Percentiles rank a stretch among this genome's conserved stretches.
Conservation (phyloP, 805 yeast species). For the Barnettozyma pratensis region DNA sequence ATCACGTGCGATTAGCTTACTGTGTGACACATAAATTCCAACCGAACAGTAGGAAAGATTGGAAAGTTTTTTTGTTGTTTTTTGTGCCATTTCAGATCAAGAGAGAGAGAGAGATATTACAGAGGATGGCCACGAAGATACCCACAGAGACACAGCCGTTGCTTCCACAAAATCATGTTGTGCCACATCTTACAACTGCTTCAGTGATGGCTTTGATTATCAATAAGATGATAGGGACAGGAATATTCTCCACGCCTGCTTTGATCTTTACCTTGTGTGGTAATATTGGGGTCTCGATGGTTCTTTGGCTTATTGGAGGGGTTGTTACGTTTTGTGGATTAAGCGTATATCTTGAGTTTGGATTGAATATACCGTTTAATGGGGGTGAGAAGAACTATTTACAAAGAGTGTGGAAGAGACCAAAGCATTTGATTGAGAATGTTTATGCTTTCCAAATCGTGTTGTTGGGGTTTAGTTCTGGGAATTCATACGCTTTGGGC, state of each 20-base stretch:
- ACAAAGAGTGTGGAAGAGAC: slow-evolving; percentile 50
- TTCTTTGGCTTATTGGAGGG: slow-evolving; percentile 62
- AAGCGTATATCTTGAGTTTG: slow-evolving; percentile 59
- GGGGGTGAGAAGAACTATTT: slow-evolving; percentile 70
- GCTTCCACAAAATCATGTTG: slow-evolving; percentile 2
- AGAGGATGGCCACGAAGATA: background rate
- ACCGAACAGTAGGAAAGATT: background rate
- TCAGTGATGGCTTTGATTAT: slow-evolving; percentile 40
- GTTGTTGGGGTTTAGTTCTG: slow-evolving; percentile 56
- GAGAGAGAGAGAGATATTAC: no score
- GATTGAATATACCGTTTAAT: slow-evolving; percentile 56
- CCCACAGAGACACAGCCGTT: background rate
- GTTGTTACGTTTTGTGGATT: slow-evolving; percentile 49
- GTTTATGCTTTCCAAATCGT: slow-evolving; percentile 48
- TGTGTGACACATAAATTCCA: background rate
- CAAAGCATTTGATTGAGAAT: slow-evolving; percentile 47
- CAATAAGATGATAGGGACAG: slow-evolving; percentile 72
- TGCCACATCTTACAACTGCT: slow-evolving; percentile 16
- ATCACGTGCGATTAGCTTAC: background rate
- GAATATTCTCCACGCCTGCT: slow-evolving; percentile 65
- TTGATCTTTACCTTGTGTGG: slow-evolving; percentile 54
- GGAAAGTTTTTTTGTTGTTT: no score
- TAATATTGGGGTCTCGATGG: slow-evolving; percentile 50
- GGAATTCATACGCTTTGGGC: slow-evolving; percentile 63
- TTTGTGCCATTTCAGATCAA: no score